Conservation (phyloP, 1,284 basidiomycete species). For the Leucoagaricus sp. region DNA sequence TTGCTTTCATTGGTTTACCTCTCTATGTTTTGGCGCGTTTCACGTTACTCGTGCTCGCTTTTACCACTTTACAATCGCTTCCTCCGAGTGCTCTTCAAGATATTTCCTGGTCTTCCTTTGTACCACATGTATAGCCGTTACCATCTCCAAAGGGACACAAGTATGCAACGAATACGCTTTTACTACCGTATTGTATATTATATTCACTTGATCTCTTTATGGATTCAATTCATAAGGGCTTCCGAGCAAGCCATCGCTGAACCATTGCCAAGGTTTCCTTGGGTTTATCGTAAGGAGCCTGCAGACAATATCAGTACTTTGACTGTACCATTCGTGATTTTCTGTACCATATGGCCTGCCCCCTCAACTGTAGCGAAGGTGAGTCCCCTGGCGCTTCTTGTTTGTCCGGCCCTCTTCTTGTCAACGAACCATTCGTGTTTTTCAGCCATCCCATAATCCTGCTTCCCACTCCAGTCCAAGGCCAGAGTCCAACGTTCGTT, state of each 20-base stretch:
- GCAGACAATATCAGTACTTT: background rate
- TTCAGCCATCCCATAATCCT: conserved; percentile 46
- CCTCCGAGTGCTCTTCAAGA: conserved; percentile 15
- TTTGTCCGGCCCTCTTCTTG: conserved; percentile 54
- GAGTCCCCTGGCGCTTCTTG: conserved; percentile 56
- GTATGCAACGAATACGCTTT: no score
- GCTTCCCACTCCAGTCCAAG: conserved; percentile 64
- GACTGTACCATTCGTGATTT: background rate
- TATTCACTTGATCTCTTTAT: no score
- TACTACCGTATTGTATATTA: no score
- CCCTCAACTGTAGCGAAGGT: conserved; percentile 62
- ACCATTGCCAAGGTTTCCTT: conserved; percentile 52
- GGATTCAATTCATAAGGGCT: no score
- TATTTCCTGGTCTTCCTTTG: conserved; percentile 20
- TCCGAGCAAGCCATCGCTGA: conserved; percentile 46
- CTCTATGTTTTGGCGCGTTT: conserved; percentile 1
- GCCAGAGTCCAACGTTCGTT: conserved; percentile 65
- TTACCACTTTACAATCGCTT: conserved; percentile 18
- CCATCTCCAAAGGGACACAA: no score
- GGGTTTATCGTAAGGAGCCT: conserved; percentile 67
- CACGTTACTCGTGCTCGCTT: conserved; percentile 9
- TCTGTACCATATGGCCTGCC: conserved; percentile 66
- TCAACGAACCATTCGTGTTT: conserved; percentile 57
- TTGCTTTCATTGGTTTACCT: background rate
- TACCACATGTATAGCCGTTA: conserved; percentile 21